These are phyloP conservation scores for Berkeleyomyces rouxiae DNA, from an alignment of 2,329 filamentous ascomycete genomes.

Conservation along the genomic window DNA sequence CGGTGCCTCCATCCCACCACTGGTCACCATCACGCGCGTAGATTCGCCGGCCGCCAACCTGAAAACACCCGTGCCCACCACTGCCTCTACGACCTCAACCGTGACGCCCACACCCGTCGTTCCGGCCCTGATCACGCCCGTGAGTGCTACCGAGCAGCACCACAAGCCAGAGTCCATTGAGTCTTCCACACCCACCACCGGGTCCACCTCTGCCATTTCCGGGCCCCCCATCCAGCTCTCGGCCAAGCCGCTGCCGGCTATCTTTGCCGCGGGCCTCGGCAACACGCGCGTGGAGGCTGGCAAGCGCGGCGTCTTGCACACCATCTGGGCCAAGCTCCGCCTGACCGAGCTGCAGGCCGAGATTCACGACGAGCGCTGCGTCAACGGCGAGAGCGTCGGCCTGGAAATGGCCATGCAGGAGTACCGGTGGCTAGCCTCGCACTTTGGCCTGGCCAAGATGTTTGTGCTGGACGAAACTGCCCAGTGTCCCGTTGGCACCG, in stretches of 20 bases:
- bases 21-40: slow-evolving; percentile 45
- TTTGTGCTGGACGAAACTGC: slow-evolving; percentile 14
- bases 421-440: slow-evolving; percentile 68
- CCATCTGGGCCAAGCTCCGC: slow-evolving; percentile 75
- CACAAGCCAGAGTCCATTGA: slow-evolving; percentile 14
- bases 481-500: neutral
- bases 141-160: slow-evolving; percentile 16
- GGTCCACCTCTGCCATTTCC: neutral
- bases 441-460: slow-evolving; percentile 45
- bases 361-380: slow-evolving; percentile 54
- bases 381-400: slow-evolving; percentile 67
- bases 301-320: slow-evolving; percentile 70
- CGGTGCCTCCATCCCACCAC: slow-evolving; percentile 51
- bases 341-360: slow-evolving; percentile 59
- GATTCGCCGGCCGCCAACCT: slow-evolving; percentile 13
- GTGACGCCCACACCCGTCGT: slow-evolving; percentile 1
- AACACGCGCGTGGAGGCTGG: slow-evolving; percentile 44
- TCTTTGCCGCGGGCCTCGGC: slow-evolving; percentile 64
- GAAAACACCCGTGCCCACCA: slow-evolving; percentile 10
- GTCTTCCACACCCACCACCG: neutral
- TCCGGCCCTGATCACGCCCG: slow-evolving; percentile 9
- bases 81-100: slow-evolving; percentile 1
- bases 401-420: slow-evolving; percentile 72
- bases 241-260: slow-evolving; percentile 70
- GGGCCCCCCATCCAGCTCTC: slow-evolving; percentile 22